Base-by-base conservation (phyloP, 305 asterid genomes). In the Fraxinus nigra region DNA sequence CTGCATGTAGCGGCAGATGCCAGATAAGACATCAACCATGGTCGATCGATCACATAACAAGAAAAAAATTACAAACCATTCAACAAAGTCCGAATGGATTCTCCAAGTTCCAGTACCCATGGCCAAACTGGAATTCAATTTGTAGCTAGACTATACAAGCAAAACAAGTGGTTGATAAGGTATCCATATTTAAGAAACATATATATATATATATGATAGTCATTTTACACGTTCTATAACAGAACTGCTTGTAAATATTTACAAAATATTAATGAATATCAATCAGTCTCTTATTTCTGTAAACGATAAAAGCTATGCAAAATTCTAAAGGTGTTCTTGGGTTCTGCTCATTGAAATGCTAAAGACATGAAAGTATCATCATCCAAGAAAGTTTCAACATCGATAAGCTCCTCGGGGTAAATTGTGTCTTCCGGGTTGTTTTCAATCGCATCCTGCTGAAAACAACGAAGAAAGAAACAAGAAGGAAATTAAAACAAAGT, bases 291-390 rank as follows among this genome's bases (percentile, higher is more conserved):
- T 65, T 65, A 11, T 65, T 65, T 65, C 33, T 26, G 73, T 35
- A 10, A 24, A 24, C 3, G 73, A 24, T 6, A 26, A 65, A 11
- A 65, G 35, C 73, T 65, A 65, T 65, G 70, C 73, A 65, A 65
- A 22, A 65, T 9, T 65, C 73, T 28, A 65, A 28, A 26, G 73
- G 18, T 26, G 18, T 24, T 65, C n/a, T 3, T 2, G n/a, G 35
- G 30, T 24, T 24, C 73, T 34, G 81, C 81, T 93, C 92, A 91
- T 75, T 90, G 92, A 82, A 91, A 92, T 51, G 97, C 87, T 73
- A 88, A 82, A 78, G 97, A 90, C 97, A 95, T 95, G 87, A 94
- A 93, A 76, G 94, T 90, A 72, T 94, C 99, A 59, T 94, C 97
- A 70, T 94, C 97, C 86, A 89, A 84, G 82, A 95, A 80, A 76